Evolutionary conservation across 768 basidiomycete genomes (phyloP), one percentile per base, ranked within the genome.

Genomic region (Hygrophorus russula): DNA sequence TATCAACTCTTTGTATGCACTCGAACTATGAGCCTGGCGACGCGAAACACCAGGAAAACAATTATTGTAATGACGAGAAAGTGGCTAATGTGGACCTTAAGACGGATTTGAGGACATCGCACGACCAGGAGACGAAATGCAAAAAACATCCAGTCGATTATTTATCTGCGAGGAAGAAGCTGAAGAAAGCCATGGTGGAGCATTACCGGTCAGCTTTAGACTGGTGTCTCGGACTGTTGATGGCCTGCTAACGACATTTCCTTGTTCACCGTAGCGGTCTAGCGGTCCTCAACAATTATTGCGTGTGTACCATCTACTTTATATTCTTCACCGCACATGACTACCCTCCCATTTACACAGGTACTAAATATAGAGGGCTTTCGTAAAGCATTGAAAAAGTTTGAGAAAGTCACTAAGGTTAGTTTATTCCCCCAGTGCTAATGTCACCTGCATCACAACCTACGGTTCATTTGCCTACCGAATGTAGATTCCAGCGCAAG

Each of bases 341-440:
- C 17, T 2, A n/a, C 3, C 24, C 10, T 36, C 15, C 27, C 14
- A 20, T 27, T 24, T 24, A 11, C 13, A 14, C 49, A 89, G 82
- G 77, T 83, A 36, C 62, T 98, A 32, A 98, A 99, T 58, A 60
- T 90, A 8, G 86, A 88, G 1, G 96, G 94, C 1, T 91, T 96
- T 58, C 70, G 84, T 19, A 91, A 91, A 56, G 80, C 79, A 0
- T 57, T 91, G 45, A 90, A 84, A 62, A 91, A 89, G 57, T 91
- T 86, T 49, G 84, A 83, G 55, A 92, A 87, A 57, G 62, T 73
- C 2, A 83, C 89, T 9, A 78, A 71, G 59, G 81, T 84, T 52
- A 8, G 58, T 47, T 12, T 19, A 20, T 19, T 18, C n/a, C 4
- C 17, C 30, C 33, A 27, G 5, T 17, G 24, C 4, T 3, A 24